Evolutionary conservation across 1,284 basidiomycete genomes (phyloP).

Genomic region (Ceratobasidium sp.): DNA sequence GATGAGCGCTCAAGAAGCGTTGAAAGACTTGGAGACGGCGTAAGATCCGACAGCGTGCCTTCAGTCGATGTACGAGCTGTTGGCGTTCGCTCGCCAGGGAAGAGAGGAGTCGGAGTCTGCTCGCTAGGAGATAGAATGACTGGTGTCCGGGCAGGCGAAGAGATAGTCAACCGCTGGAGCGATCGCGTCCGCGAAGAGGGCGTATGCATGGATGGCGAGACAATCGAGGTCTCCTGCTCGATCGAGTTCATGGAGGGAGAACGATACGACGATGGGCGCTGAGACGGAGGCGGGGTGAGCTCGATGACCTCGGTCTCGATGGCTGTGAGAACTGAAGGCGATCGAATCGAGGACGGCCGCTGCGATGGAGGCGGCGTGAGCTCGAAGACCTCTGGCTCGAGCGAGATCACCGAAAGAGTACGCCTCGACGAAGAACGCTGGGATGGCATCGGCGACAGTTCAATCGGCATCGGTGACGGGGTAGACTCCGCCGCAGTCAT

Average conservation of each 20-base stretch:
- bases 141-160: conserved; percentile 12
- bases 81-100: conserved; percentile 8
- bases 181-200: conserved; percentile 17
- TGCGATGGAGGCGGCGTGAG: conserved; percentile 25
- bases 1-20: conserved; percentile 1
- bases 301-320: conserved; percentile 6
- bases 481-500: not conserved
- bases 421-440: conserved; percentile 21
- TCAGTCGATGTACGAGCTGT: conserved; percentile 1
- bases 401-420: conserved; percentile 3
- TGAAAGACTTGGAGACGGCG: conserved; percentile 31
- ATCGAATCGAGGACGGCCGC: conserved; percentile 18
- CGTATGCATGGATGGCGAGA: conserved; percentile 28
- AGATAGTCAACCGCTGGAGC: not conserved
- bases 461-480: conserved; percentile 19
- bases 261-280: conserved; percentile 24
- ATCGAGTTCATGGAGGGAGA: conserved; percentile 42
- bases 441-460: conserved; percentile 29
- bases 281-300: conserved; percentile 12
- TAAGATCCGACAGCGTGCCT: conserved; percentile 22
- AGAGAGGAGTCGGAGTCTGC: not conserved
- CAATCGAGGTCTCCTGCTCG: conserved; percentile 28
- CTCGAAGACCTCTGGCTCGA: conserved; percentile 19
- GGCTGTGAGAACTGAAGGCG: not conserved
- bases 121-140: conserved; percentile 1